Evolutionary conservation across 1,284 basidiomycete genomes (phyloP).

Genomic region (Leccinum subrobustum): DNA sequence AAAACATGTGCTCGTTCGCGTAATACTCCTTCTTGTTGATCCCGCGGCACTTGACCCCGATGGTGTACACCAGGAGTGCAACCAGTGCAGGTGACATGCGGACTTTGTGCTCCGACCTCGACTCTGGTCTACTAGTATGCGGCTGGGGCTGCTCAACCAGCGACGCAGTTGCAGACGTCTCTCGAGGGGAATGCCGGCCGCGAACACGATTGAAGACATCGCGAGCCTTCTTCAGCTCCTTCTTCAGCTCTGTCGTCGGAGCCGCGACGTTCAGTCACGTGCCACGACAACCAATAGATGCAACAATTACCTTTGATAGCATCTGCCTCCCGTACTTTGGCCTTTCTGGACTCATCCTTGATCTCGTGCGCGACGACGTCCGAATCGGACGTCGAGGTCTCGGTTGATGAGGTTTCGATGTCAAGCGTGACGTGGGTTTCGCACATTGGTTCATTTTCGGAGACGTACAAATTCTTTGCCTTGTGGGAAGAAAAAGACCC

Average conservation of each 20-base stretch:
- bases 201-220: slow-evolving; percentile 40
- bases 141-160: slow-evolving; percentile 14
- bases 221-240: slow-evolving; percentile 39
- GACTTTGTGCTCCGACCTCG: slow-evolving; percentile 37
- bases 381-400: slow-evolving; percentile 46
- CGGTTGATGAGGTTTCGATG: slow-evolving; percentile 46
- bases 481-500: slow-evolving; percentile 23
- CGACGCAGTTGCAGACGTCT: slow-evolving; percentile 12
- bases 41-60: slow-evolving; percentile 93
- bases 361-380: slow-evolving; percentile 27
- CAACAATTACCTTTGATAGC: slow-evolving; percentile 27
- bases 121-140: slow-evolving; percentile 7
- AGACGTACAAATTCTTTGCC: slow-evolving; percentile 63
- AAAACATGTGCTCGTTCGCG: slow-evolving; percentile 88
- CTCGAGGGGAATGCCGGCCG: slow-evolving; percentile 21
- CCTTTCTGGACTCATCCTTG: slow-evolving; percentile 35
- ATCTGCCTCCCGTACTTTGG: slow-evolving; percentile 26
- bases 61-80: slow-evolving; percentile 87
- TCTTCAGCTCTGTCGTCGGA: slow-evolving; percentile 27
- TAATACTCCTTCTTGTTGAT: slow-evolving; percentile 91
- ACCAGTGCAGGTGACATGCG: slow-evolving; percentile 78
- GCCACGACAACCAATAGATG: slow-evolving; percentile 4
- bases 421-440: slow-evolving; percentile 41
- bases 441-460: slow-evolving; percentile 39
- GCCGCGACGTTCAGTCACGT: slow-evolving; percentile 15